Evolutionary conservation across 164 flowering plant genomes (phyloP), one percentile per base, ranked within the genome.

Genomic region (Annona cherimola): DNA sequence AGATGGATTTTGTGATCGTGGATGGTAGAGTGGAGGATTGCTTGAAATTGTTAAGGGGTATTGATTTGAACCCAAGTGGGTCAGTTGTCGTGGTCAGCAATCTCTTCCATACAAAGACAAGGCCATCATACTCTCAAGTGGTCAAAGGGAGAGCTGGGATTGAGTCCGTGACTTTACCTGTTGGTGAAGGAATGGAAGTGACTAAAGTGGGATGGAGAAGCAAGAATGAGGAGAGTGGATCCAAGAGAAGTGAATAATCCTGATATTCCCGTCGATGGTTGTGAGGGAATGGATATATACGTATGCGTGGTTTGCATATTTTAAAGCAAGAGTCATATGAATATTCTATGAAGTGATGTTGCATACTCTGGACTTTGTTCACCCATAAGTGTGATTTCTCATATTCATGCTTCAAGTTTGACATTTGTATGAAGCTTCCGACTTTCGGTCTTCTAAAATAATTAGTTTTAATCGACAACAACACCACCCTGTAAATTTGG

Each of bases 31-130:
- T 42, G 3, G 9, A 61, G 2, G 67, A 73, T 9, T 20, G 43
- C 3, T 12, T 8, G 16, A 70, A 44, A 19, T 42, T 61, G 43
- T 61, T 42, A 18, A 61, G 61, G 57, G n/a, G 19, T 42, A 43
- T 70, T 16, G 66, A 73, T 61, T 35, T 73, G 39, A 68, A 73
- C 62, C 76, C 71, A 14, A 60, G 66, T 26, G 71, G 67, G 42
- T 61, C 73, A 50, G 60, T 66, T 42, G 68, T 66, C 2, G 68
- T 66, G 68, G 68, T 42, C 19, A 66, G 43, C 20, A 66, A 66
- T 66, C n/a, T 66, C 14, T 40, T 63, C 66, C 42, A 63, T 39
- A 63, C 42, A 63, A 63, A 63, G 39, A 26, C 4, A 26, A 40
- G 42, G 14, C 35, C 42, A 16, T 26, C 66, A 63, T 63, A 63